These are phyloP conservation scores for Dendrothele bispora DNA, from an alignment of 768 basidiomycete species.

Conservation along the genomic window DNA sequence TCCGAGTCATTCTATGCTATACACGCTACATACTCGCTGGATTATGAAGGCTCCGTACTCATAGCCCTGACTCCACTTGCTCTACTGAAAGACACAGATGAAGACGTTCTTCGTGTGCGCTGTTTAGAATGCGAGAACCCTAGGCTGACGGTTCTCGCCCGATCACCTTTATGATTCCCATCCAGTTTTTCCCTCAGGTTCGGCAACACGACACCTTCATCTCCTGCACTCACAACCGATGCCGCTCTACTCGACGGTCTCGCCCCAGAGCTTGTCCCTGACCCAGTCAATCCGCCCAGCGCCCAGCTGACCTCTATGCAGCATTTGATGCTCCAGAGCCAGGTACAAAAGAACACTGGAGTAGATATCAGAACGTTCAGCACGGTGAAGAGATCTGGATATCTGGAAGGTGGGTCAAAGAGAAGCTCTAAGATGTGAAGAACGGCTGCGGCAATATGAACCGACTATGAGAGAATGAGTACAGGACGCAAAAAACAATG, in stretches of 20 bases:
- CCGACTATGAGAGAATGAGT: slow-evolving; percentile 34
- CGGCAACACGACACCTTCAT: not conserved
- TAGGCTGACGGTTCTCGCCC: slow-evolving; percentile 2
- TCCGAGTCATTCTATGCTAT: no score
- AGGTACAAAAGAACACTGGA: slow-evolving; percentile 77
- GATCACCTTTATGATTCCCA: not conserved
- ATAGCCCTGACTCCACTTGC: no score
- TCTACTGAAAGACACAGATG: no score
- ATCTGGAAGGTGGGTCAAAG: slow-evolving; percentile 65
- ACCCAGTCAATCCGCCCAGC: slow-evolving; percentile 48
- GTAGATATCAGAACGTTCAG: slow-evolving; percentile 82
- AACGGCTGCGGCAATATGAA: slow-evolving; percentile 52
- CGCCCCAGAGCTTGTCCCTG: not conserved
- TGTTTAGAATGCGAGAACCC: no score
- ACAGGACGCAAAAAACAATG: slow-evolving; percentile 4
- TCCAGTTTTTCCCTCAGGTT: not conserved
- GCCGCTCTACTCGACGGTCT: not conserved
- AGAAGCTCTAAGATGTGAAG: slow-evolving; percentile 69
- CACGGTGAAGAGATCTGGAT: slow-evolving; percentile 85
- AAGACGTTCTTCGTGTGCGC: no score
- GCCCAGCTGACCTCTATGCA: slow-evolving; percentile 83
- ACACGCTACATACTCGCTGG: no score
- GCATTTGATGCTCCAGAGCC: slow-evolving; percentile 88
- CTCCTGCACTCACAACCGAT: not conserved
- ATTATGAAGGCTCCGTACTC: no score